Evolutionary conservation across 2,329 filamentous ascomycete species (phyloP), one percentile per base, ranked within the genome.

Genomic region (Hypoxylon sp.): DNA sequence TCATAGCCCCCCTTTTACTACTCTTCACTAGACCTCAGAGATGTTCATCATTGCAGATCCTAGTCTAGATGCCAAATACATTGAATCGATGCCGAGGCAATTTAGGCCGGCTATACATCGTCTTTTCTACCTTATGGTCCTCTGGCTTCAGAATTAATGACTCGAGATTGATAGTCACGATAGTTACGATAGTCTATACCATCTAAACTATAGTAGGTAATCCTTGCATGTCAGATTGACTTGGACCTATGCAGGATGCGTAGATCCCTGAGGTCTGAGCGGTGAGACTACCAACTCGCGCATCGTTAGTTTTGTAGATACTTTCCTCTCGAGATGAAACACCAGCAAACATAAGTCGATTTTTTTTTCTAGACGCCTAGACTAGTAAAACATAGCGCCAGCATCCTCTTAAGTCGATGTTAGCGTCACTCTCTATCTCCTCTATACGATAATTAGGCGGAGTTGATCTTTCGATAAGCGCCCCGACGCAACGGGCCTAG

Each of bases 211-310:
- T 50, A 17, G 19, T 39, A 13, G 52, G 51, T 11, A 51, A 51
- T 17, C 52, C 17, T 53, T 47, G 59, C 53, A 59, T 54, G 39
- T 42, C 29, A 47, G 53, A 26, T 53, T 46, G 13, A 19, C 42
- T 53, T 66, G 24, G 53, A 42, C 47, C 54, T 26, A 67, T 67
- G 64, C 59, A 53, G 64, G 59, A 63, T 24, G 26, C 54, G 64
- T 42, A 42, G 64, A 67, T 67, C 64, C 31, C 19, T 13, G 37
- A 61, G 52, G 64, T 17, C 64, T 37, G 42, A 63, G 64, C 64
- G 64, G 64, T 61, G 51, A 58, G 46, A 55, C 53, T 44, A 55
- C 31, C 22, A 54, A 48, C 51, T 47, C 17, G 9, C 37, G 14
- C 47, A 13, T 46, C 29, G n/a, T 33, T 59, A 51, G 33, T 29